Base-by-base conservation (phyloP, 2,329 filamentous ascomycete species). In the Elsinoe australis region DNA sequence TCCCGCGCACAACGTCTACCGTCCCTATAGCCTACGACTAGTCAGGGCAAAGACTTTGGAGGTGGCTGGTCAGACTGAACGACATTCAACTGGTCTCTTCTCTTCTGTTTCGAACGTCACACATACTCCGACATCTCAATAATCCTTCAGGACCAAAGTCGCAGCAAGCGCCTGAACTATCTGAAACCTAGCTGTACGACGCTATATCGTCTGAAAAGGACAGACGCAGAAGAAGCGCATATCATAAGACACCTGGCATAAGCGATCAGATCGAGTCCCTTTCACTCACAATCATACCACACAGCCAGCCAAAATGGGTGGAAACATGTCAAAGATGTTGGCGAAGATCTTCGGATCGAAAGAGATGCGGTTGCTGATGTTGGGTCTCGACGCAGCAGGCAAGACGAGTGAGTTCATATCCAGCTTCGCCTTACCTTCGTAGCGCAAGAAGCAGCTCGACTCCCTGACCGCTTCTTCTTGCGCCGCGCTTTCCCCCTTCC, bases 341-440 rank as follows among this genome's bases (percentile, higher is more conserved):
- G 84, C 84, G 74, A 95, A 94, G 83, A 88, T 96, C 78, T 96
- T 95, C 73, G 90, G 90, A 73, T 94, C 87, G 49, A 95, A 95
- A 75, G 92, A 96, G 72, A 96, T 96, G 88, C 86, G 92, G 61
- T 78, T 98, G 65, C 75, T 96, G 65, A 98, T 98, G 92, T 74
- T 98, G 63, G 92, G 92, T 54, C 80, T 96, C 57, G 92, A 98
- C 69, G 92, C 92, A 54, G 92, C 92, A 49, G 92, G 92, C 70
- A 98, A 98, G 79, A 98, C 92, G 26, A 96, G 71, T 74, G 68
- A 51, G 70, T 63, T n/a, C 19, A n/a, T n/a, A n/a, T n/a, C n/a
- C n/a, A 45, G 28, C 35, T n/a, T n/a, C n/a, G n/a, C n/a, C n/a
- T n/a, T n/a, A n/a, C n/a, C n/a, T n/a, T n/a, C n/a, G n/a, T n/a